phyloP scores from a whole-genome alignment of 306 rosid genomes.

The Quercus engelmannii region DNA sequence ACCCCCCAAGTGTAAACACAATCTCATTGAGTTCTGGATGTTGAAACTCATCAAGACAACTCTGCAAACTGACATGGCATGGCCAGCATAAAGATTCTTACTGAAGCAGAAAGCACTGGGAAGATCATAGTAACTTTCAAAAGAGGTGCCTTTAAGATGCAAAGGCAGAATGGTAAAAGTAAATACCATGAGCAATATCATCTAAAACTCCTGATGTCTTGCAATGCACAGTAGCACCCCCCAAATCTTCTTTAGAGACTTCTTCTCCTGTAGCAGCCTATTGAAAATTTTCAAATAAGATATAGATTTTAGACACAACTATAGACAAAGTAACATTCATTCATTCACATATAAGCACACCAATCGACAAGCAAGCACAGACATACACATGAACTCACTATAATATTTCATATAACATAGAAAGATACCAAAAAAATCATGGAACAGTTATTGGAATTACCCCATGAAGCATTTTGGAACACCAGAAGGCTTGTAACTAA shows the following conservation, averaged over 20 bases:
- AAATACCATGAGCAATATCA: conserved; percentile 89
- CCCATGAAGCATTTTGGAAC: conserved; percentile 16
- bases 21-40: not conserved
- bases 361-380: not conserved
- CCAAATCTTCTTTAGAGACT: conserved; percentile 87
- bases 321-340: not conserved
- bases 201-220: conserved; percentile 92
- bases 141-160: not conserved
- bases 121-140: not conserved
- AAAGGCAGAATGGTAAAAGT: not conserved
- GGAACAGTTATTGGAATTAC: conserved; percentile 12
- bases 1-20: too few relatives aligned
- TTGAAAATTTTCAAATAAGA: conserved; percentile 18
- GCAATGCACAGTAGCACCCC: conserved; percentile 91
- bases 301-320: conserved; percentile 15
- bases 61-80: not conserved
- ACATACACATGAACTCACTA: too few relatives aligned
- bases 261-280: conserved; percentile 99
- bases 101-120: not conserved
- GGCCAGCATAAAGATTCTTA: not conserved
- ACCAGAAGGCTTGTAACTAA: conserved; percentile 26
- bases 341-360: not conserved
- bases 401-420: not conserved
- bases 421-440: not conserved
- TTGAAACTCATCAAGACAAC: not conserved